A percentile compares a stretch with the other conserved stretches of the same genome.
phyloP scores from a whole-genome alignment of 768 basidiomycete genomes.

The Auricularia sp. region DNA sequence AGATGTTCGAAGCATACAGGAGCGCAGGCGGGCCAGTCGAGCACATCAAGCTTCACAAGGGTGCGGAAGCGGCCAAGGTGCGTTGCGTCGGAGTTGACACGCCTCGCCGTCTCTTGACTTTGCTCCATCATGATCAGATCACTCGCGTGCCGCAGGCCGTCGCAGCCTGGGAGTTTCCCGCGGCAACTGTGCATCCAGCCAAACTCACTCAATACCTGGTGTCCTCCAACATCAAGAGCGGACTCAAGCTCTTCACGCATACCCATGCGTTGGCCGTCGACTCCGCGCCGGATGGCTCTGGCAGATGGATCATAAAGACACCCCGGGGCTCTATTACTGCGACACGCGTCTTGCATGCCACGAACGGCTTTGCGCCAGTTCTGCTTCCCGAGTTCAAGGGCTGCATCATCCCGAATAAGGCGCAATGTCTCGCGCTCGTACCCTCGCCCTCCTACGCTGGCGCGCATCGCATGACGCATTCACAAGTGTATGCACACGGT shows the following conservation, averaged over 20 bases:
- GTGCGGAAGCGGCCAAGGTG: not conserved
- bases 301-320: not conserved
- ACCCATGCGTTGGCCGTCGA: not conserved
- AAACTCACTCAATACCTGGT: not conserved
- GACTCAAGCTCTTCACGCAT: not conserved
- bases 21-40: not conserved
- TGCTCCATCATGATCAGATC: not conserved
- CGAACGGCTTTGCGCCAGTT: not conserved
- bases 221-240: not conserved
- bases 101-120: not conserved
- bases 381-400: constrained; percentile 36
- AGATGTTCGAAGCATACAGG: not conserved
- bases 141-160: not conserved
- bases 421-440: constrained; percentile 19
- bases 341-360: not conserved
- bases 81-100: not conserved
- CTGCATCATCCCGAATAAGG: constrained; percentile 52
- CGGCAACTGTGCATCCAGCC: not conserved
- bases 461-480: constrained; percentile 11
- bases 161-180: not conserved
- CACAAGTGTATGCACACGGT: constrained; percentile 5
- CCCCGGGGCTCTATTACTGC: not conserved
- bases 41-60: not conserved
- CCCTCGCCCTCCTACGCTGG: constrained; percentile 16
- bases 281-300: not conserved